Base-by-base conservation (phyloP, 2,329 filamentous ascomycete genomes). In the Botrytis galanthina region DNA sequence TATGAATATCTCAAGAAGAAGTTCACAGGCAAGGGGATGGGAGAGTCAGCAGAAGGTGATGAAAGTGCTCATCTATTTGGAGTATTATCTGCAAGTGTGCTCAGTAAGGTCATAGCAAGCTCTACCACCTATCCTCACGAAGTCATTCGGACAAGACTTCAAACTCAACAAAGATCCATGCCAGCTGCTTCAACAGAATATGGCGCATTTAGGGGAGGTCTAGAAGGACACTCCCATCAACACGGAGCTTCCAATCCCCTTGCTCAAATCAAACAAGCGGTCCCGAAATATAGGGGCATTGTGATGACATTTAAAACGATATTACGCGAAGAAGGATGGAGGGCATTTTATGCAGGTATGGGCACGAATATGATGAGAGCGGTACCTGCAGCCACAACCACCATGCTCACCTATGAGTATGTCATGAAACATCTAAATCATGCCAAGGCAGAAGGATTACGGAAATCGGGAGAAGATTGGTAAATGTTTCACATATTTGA, bases 321-420 rank as follows among this genome's bases (percentile, higher is more conserved):
- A 75, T 84, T 98, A 54, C 86, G 85, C 48, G 96, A 99, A 82
- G 96, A 99, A 83, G 96, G 96, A 10, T 98, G 95, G 95, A 88
- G 92, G 75, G 95, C 95, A 5, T 98, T 99, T 79, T 99, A 99
- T 82, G 95, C 95, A 37, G 96, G 96, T 51, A 94, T 99, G 86
- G 96, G 96, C 54, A 97, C 95, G 67, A 99, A 99, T 83, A 93
- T 99, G 90, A 94, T 98, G 86, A 89, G 96, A 73, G 96, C 96
- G 12, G 92, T 99, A 20, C 96, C 96, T 46, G 94, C 96, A 35
- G 95, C 96, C 32, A 97, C 97, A 80, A 97, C 97, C 39, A 99
- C 96, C 4, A 97, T 99, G 92, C 87, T 98, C 81, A 98, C 95
- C 20, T 99, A 97, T 81, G 96, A 99, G 84, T 96, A 92, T 77